Conservation (phyloP, 148 eudicot genomes). For the Agrostemma githago region DNA sequence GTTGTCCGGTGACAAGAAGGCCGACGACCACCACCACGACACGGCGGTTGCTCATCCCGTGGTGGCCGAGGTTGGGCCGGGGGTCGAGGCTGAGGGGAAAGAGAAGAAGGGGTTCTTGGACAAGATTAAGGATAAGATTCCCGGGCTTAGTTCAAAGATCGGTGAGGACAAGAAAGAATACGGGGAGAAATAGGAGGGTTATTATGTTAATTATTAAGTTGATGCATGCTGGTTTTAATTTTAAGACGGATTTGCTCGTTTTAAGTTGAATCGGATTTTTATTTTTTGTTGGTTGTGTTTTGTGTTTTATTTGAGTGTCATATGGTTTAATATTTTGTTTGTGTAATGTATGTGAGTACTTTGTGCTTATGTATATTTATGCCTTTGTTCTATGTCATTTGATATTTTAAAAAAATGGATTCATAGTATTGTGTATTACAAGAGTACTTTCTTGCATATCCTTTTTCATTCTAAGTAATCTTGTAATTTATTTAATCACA, state of each 20-base stretch:
- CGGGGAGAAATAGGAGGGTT: conserved; percentile 11
- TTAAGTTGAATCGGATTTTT: not conserved
- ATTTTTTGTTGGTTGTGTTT: not conserved
- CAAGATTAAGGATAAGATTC: conserved; percentile 65
- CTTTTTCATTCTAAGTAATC: too few species aligned
- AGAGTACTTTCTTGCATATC: too few species aligned
- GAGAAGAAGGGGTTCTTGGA: conserved; percentile 63
- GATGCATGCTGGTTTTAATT: not conserved
- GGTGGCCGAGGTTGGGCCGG: conserved; percentile 3
- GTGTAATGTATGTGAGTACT: not conserved
- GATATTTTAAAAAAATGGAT: not conserved
- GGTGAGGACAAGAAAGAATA: conserved; percentile 38
- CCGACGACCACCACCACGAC: conserved; percentile 25
- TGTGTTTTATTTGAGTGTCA: not conserved
- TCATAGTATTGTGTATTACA: too few species aligned
- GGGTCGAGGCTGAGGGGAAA: conserved; percentile 23
- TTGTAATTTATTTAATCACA: too few species aligned
- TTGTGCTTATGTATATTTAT: not conserved
- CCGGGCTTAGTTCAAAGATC: conserved; percentile 42
- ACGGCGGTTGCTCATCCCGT: not conserved
- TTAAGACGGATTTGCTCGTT: not conserved
- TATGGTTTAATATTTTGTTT: not conserved
- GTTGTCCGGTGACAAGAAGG: conserved; percentile 44
- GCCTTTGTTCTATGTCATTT: not conserved
- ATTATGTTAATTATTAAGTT: not conserved